phyloP scores from a whole-genome alignment of 257 asterid species.

The Perilla frutescens region DNA sequence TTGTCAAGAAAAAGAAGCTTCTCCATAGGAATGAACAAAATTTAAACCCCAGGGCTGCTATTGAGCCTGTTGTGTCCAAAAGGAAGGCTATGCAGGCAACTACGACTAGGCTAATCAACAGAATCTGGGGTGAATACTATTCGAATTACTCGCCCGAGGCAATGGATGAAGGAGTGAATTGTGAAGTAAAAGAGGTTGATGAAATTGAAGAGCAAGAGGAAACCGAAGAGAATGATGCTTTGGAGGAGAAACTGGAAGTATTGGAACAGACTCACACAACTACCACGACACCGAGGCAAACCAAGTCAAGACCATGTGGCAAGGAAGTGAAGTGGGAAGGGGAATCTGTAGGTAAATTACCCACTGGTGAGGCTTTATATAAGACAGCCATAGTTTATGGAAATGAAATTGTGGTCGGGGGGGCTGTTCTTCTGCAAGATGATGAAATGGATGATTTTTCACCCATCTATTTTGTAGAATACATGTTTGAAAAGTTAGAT shows the following conservation, averaged over 20 bases:
- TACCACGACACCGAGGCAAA: slow-evolving; percentile 41
- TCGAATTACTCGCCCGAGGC: slow-evolving; percentile 80
- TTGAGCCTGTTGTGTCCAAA: slow-evolving; percentile 72
- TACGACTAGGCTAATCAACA: slow-evolving; percentile 78
- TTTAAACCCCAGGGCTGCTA: slow-evolving; percentile 85
- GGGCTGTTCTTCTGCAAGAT: slow-evolving; percentile 65
- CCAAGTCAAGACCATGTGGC: slow-evolving; percentile 48
- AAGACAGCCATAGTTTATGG: slow-evolving; percentile 60
- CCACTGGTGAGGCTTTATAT: slow-evolving; percentile 65
- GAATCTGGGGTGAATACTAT: slow-evolving; percentile 94
- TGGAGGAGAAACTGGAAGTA: slow-evolving; percentile 52
- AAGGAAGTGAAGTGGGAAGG: slow-evolving; percentile 73
- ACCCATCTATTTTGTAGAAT: slow-evolving; percentile 70
- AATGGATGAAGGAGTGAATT: slow-evolving; percentile 44
- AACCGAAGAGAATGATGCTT: slow-evolving; percentile 74
- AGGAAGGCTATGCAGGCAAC: slow-evolving; percentile 98
- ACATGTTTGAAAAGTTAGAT: slow-evolving; percentile 75
- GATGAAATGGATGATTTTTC: slow-evolving; percentile 55
- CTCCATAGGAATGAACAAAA: slow-evolving; percentile 58
- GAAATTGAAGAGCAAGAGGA: slow-evolving; percentile 78
- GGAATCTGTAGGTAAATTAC: slow-evolving; percentile 57
- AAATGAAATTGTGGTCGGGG: slow-evolving; percentile 60
- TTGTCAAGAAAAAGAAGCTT: slow-evolving; percentile 86
- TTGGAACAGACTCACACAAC: slow-evolving; percentile 47
- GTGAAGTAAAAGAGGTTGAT: slow-evolving; percentile 66